Conservation (phyloP, 2,329 filamentous ascomycete species). For the Polychaeton citri region DNA sequence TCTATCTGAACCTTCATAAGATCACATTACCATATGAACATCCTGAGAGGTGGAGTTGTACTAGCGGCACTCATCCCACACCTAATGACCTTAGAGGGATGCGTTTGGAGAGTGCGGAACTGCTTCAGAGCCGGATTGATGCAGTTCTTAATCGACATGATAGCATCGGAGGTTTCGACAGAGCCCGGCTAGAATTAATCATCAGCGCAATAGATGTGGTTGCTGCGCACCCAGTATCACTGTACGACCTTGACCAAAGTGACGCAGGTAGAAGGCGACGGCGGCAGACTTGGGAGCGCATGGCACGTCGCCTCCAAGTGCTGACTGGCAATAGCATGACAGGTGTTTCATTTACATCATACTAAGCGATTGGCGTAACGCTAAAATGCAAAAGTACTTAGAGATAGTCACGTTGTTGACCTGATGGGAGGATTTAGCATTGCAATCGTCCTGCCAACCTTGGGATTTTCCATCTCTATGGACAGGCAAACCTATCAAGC, state of each 20-base stretch:
- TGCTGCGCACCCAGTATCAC: constrained; percentile 10
- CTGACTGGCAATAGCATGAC: background rate
- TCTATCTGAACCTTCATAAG: constrained; percentile 12
- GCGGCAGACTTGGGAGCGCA: constrained; percentile 2
- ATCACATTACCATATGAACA: background rate
- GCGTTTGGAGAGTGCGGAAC: constrained; percentile 12
- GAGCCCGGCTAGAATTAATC: constrained; percentile 5
- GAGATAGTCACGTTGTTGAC: too few relatives aligned
- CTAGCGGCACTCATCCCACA: constrained; percentile 7
- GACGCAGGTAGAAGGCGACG: constrained; percentile 3
- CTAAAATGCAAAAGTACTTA: too few relatives aligned
- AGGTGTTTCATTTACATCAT: too few relatives aligned
- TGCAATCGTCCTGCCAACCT: too few relatives aligned
- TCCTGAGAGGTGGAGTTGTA: constrained; percentile 3
- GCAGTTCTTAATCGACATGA: constrained; percentile 3
- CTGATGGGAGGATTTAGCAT: too few relatives aligned
- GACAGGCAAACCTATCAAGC: too few relatives aligned
- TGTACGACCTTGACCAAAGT: constrained; percentile 5
- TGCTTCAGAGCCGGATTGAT: constrained; percentile 5
- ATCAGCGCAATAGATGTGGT: constrained; percentile 11
- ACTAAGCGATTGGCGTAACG: too few relatives aligned
- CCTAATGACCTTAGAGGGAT: constrained; percentile 10
- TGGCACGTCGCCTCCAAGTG: constrained; percentile 1
- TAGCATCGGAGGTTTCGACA: constrained; percentile 3
- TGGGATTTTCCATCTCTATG: too few relatives aligned